These are phyloP conservation scores for Priceomyces castillae DNA, from an alignment of 805 yeast genomes.

Conservation along the genomic window DNA sequence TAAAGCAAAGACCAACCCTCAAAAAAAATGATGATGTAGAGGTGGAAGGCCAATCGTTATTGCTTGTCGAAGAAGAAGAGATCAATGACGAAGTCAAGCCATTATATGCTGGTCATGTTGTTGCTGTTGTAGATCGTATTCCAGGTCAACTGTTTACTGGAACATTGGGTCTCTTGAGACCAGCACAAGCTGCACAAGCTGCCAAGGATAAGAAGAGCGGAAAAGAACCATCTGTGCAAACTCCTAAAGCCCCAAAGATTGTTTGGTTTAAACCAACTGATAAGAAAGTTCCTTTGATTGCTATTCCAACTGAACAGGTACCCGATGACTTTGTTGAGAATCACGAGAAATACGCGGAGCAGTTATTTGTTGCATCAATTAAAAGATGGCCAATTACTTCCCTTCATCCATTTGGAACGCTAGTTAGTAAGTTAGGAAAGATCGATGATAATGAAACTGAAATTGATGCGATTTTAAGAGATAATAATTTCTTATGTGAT, in stretches of 20 bases:
- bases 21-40: conserved; percentile 98
- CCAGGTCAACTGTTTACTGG: conserved; percentile 97
- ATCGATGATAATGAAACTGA: conserved; percentile 76
- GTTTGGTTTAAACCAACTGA: conserved; percentile 99
- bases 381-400: conserved; percentile 99
- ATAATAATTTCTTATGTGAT: conserved; percentile 76
- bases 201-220: conserved; percentile 56
- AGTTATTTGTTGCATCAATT: conserved; percentile 88
- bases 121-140: conserved; percentile 94
- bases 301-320: conserved; percentile 98
- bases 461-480: conserved; percentile 85
- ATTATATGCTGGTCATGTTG: conserved; percentile 95
- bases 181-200: conserved; percentile 89
- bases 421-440: conserved; percentile 81
- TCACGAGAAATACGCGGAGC: conserved; percentile 77
- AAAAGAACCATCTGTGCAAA: conserved; percentile 43
- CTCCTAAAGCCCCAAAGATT: conserved; percentile 74
- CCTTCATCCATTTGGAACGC: conserved; percentile 94
- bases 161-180: conserved; percentile 88
- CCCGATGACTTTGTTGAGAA: conserved; percentile 94
- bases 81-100: conserved; percentile 91
- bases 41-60: conserved; percentile 93
- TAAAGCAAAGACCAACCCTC: conserved; percentile 93
- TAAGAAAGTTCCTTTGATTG: conserved; percentile 94
- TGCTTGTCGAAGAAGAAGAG: conserved; percentile 93